Evolutionary conservation across 2,329 filamentous ascomycete species (phyloP), one percentile per base, ranked within the genome.

Genomic region (Didymella pomorum): DNA sequence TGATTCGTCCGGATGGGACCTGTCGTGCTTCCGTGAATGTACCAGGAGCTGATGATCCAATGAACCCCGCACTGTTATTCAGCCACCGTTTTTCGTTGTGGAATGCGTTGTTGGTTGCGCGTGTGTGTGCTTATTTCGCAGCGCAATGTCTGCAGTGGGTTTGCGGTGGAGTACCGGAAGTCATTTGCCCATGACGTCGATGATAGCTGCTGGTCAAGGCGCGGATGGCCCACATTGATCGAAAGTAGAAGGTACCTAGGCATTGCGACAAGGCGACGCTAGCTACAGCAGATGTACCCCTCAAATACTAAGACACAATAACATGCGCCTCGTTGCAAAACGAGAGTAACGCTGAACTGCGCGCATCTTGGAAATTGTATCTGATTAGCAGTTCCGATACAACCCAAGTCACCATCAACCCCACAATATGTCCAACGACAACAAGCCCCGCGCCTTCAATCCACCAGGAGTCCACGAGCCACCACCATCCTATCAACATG

Each of bases 401-500:
- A 35, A 35, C 31, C n/a, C n/a, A n/a, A n/a, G n/a, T n/a, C n/a
- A n/a, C n/a, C n/a, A n/a, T n/a, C n/a, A n/a, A n/a, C 41, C 21
- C n/a, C 31, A 11, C 35, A 39, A 23, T 4, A 67, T 67, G 65
- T 29, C 61, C 23, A 29, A 56, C 45, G 39, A 56, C 16, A 67
- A 64, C 52, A 73, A 73, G 58, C 72, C 73, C 8, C 59, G 66
- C 33, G 62, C 71, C 16, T 73, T 70, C 60, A 74, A 74, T n/a
- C 72, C 71, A 1, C 55, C 69, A 3, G 58, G 42, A 11, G 69
- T 74, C 18, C 63, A 68, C 11, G 52, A 50, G 11, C 71, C 72
- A 23, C 68, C 71, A 12, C 66, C 71, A 46, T 71, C 68, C 29
- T 76, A 76, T 54, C 54, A 56, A n/a, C 72, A 75, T 60, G 63